A percentile compares a stretch with the other conserved stretches of the same genome.
phyloP scores from a whole-genome alignment of 2,329 filamentous ascomycete species.

The Thermomyces lanuginosus region DNA sequence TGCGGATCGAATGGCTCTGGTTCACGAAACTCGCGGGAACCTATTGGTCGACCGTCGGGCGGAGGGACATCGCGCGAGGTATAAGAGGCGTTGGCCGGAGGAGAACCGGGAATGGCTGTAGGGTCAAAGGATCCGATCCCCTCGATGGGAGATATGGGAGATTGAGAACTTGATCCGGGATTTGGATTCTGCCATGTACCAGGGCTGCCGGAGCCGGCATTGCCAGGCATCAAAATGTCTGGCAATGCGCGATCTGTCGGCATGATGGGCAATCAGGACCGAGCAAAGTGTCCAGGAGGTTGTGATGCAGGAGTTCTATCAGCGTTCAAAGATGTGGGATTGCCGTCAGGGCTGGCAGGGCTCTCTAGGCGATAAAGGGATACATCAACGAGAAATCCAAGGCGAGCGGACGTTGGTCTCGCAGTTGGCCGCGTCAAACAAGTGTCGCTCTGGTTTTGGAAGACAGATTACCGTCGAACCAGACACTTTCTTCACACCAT shows the following conservation, averaged over 20 bases:
- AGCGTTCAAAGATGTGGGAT: no score
- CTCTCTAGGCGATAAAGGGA: no score
- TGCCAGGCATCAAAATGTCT: constrained; percentile 28
- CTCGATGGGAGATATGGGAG: constrained; percentile 25
- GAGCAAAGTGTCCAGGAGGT: no score
- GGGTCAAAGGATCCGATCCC: constrained; percentile 18
- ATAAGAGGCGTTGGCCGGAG: constrained; percentile 2
- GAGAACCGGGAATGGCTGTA: constrained; percentile 3
- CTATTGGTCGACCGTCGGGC: no score
- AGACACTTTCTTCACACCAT: no score
- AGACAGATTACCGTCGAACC: no score
- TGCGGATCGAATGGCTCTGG: constrained; percentile 15
- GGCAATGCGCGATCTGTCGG: constrained; percentile 27
- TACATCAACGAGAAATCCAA: no score
- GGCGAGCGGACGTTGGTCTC: no score
- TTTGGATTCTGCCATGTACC: constrained; percentile 22
- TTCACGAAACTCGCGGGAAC: constrained; percentile 10
- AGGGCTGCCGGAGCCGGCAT: constrained; percentile 17
- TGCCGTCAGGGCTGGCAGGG: no score
- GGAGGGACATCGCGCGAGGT: constrained; percentile 1
- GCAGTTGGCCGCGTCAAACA: no score
- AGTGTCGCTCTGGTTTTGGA: no score
- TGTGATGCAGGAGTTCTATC: no score
- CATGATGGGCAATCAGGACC: constrained; percentile 20
- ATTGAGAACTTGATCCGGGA: constrained; percentile 21